These are phyloP conservation scores for Calonectria hongkongensis DNA, from an alignment of 2,329 filamentous ascomycete genomes.

Conservation along the genomic window DNA sequence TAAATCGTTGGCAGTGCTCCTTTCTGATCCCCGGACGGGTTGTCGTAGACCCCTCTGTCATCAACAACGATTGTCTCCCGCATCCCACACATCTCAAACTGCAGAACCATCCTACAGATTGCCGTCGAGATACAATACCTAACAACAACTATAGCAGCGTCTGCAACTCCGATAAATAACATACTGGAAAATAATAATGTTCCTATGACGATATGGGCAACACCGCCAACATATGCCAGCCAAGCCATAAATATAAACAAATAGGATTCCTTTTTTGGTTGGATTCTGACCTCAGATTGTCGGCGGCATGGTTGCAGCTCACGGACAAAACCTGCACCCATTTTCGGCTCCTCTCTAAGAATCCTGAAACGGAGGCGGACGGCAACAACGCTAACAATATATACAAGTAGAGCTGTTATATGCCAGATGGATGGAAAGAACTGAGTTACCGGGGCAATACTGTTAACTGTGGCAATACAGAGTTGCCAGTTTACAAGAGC, in stretches of 20 bases:
- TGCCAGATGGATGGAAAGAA: not conserved
- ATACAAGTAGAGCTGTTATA: not conserved
- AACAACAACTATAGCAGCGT: not conserved
- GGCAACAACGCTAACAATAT: not conserved
- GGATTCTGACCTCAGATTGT: not conserved
- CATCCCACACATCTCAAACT: slow-evolving; percentile 3
- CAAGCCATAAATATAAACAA: slow-evolving; percentile 1
- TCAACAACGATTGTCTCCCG: not conserved
- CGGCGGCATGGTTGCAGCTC: not conserved
- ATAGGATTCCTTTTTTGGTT: not conserved
- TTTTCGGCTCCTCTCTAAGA: not conserved
- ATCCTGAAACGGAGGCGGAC: not conserved
- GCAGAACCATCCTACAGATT: not conserved
- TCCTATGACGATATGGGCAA: slow-evolving; percentile 1
- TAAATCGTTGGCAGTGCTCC: no score
- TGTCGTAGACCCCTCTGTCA: not conserved
- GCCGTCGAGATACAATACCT: not conserved
- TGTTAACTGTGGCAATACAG: slow-evolving; percentile 1
- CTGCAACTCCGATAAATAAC: not conserved
- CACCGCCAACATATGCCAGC: not conserved
- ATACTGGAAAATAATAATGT: not conserved
- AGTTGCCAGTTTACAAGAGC: slow-evolving; percentile 4
- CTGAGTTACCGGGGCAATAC: not conserved
- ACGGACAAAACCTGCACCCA: not conserved
- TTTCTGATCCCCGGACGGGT: no score